Conservation (phyloP, 805 yeast genomes). For the Candida koratica region DNA sequence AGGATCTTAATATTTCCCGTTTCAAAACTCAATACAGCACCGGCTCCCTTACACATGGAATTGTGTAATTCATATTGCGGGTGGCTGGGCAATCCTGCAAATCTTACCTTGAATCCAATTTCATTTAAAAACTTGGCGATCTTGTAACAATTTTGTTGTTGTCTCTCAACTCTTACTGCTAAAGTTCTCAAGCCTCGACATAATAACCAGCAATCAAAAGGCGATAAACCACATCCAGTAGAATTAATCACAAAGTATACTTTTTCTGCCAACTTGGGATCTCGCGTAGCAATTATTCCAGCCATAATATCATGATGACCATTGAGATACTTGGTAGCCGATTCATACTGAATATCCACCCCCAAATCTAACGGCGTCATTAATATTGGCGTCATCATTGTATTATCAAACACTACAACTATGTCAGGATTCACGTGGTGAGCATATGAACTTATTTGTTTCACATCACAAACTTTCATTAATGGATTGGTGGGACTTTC, state of each 20-base stretch:
- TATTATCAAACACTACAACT: slow-evolving; percentile 83
- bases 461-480: slow-evolving; percentile 81
- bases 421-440: slow-evolving; percentile 65
- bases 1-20: slow-evolving; percentile 69
- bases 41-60: slow-evolving; percentile 76
- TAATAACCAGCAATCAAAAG: slow-evolving; percentile 89
- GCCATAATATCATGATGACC: slow-evolving; percentile 98
- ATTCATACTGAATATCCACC: slow-evolving; percentile 88
- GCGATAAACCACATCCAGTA: slow-evolving; percentile 87
- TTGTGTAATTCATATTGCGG: slow-evolving; percentile 79
- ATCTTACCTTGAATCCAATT: slow-evolving; percentile 73
- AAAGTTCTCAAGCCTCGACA: slow-evolving; percentile 86
- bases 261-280: slow-evolving; percentile 59
- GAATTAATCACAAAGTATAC: slow-evolving; percentile 79
- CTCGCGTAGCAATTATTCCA: slow-evolving; percentile 76
- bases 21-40: slow-evolving; percentile 85
- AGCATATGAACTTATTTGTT: slow-evolving; percentile 59
- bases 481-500: slow-evolving; percentile 95
- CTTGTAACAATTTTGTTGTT: slow-evolving; percentile 73
- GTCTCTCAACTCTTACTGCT: slow-evolving; percentile 81
- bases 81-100: slow-evolving; percentile 78
- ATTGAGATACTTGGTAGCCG: slow-evolving; percentile 87
- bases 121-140: slow-evolving; percentile 70
- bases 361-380: slow-evolving; percentile 84
- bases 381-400: slow-evolving; percentile 92